A percentile compares a stretch with the other conserved stretches of the same genome.
Evolutionary conservation across 179 eudicot genomes (phyloP).

Genomic region (Beta lomatogona): DNA sequence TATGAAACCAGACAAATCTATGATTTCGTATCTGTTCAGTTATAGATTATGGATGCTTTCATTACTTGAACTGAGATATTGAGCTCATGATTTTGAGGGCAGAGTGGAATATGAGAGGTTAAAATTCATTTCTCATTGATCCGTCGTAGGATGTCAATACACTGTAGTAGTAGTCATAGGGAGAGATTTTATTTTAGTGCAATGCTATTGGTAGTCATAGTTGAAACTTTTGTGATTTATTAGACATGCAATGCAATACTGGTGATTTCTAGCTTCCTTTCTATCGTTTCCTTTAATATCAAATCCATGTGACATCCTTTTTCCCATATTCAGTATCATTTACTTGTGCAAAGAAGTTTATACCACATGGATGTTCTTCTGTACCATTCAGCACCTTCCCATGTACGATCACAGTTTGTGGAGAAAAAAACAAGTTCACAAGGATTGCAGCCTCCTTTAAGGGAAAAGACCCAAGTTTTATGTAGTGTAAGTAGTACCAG

Average conservation of each 20-base stretch:
- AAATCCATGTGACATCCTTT: neutral
- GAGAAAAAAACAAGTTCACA: conserved; percentile 28
- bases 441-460: conserved; percentile 27
- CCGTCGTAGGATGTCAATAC: neutral
- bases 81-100: neutral
- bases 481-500: conserved; percentile 13
- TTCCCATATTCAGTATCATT: neutral
- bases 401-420: conserved; percentile 26
- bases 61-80: neutral
- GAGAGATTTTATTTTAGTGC: neutral
- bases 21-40: neutral
- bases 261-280: neutral
- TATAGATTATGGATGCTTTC: neutral
- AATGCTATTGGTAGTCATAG: neutral
- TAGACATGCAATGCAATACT: neutral
- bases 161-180: neutral
- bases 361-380: conserved; percentile 63
- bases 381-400: conserved; percentile 51
- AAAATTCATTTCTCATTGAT: neutral
- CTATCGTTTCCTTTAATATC: neutral
- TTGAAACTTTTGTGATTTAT: neutral
- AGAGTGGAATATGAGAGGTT: neutral
- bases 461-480: conserved; percentile 25
- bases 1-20: neutral
- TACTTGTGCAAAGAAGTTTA: conserved; percentile 26